Evolutionary conservation across 345 rosid species (phyloP).

Genomic region (Toxicodendron radicans): DNA sequence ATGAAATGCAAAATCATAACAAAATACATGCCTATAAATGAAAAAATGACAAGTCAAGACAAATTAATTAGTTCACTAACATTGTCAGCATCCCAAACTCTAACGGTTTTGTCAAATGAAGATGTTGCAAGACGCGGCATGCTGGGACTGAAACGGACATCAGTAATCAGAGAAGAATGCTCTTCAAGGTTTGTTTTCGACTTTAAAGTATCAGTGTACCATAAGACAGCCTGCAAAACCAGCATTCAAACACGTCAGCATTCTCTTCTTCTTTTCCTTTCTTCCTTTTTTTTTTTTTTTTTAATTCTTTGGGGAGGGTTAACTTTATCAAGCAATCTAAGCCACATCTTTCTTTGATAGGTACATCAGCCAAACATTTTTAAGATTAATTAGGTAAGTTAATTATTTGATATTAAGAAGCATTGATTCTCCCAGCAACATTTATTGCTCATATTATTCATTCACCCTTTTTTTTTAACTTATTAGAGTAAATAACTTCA

Average conservation of each 20-base stretch:
- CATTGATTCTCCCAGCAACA: not conserved
- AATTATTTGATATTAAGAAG: not conserved
- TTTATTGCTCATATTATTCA: not conserved
- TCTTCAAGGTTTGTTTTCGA: constrained; percentile 76
- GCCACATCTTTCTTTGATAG: not conserved
- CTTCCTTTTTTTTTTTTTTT: not conserved
- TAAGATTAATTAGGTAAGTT: not conserved
- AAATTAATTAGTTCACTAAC: constrained; percentile 42
- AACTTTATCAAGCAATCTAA: not conserved
- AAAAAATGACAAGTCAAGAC: constrained; percentile 14
- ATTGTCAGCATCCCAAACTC: constrained; percentile 98
- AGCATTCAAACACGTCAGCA: constrained; percentile 7
- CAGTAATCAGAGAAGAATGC: constrained; percentile 77
- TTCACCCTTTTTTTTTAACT: not conserved
- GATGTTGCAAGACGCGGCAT: constrained; percentile 90
- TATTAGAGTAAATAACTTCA: not conserved
- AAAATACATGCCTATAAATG: not conserved
- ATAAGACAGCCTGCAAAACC: constrained; percentile 73
- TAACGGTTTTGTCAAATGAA: constrained; percentile 93
- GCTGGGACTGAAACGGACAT: constrained; percentile 94
- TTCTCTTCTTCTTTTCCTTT: not conserved
- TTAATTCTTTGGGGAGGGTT: not conserved
- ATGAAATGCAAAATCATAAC: not conserved
- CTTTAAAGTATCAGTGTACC: constrained; percentile 77
- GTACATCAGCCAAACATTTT: not conserved